Conservation (phyloP, 1,284 basidiomycete genomes). For the Peniophora sp. region DNA sequence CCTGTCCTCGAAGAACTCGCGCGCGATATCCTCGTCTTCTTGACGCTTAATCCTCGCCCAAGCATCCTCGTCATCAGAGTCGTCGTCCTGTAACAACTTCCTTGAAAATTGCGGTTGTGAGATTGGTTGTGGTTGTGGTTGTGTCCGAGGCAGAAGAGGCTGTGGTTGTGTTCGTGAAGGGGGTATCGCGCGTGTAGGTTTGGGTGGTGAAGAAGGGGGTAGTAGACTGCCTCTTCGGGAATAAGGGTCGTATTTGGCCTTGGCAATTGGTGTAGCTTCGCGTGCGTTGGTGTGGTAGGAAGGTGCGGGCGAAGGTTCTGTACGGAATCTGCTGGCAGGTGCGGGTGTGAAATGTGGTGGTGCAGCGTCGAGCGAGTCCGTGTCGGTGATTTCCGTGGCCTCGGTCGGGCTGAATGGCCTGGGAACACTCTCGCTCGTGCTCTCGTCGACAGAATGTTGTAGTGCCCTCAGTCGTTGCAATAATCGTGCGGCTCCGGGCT, state of each 20-base stretch:
- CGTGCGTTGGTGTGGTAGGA: not conserved
- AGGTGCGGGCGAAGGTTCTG: not conserved
- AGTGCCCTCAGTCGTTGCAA: conserved; percentile 9
- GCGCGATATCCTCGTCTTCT: conserved; percentile 64
- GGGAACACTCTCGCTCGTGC: conserved; percentile 3
- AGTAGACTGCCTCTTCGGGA: conserved; percentile 9
- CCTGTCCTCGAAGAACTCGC: conserved; percentile 51
- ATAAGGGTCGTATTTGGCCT: too few species aligned
- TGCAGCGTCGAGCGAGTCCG: conserved; percentile 14
- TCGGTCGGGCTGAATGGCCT: conserved; percentile 9
- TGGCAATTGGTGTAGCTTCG: too few species aligned
- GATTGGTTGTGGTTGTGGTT: not conserved
- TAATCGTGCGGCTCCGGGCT: conserved; percentile 10
- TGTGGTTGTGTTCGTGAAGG: conserved; percentile 13
- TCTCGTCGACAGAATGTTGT: conserved; percentile 4
- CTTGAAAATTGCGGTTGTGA: not conserved
- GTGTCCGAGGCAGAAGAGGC: conserved; percentile 14
- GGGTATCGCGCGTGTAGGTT: conserved; percentile 6
- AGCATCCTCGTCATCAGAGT: conserved; percentile 46
- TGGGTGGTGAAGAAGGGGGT: conserved; percentile 17
- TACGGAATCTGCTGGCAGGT: too few species aligned
- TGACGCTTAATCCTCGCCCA: conserved; percentile 69
- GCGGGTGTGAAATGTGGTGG: not conserved
- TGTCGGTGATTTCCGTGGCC: conserved; percentile 10
- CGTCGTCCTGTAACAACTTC: not conserved